Evolutionary conservation across 495 filamentous ascomycete genomes (phyloP), one percentile per base, ranked within the genome.

Genomic region (Penicillium fimorum): DNA sequence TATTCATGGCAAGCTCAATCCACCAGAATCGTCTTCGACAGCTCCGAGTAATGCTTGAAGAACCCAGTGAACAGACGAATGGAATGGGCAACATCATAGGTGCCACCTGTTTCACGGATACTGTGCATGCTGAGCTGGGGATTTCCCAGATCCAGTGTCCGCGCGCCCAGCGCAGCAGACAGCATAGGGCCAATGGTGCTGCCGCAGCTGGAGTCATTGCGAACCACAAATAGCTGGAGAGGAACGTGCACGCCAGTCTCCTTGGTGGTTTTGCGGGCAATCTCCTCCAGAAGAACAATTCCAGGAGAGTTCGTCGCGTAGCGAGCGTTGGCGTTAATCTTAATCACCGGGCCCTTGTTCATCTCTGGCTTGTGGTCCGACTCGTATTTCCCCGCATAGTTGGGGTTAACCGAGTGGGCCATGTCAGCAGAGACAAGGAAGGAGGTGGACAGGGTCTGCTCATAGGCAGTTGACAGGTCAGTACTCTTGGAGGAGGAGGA

Each of bases 121-220:
- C 88, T 92, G 70, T 99, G 94, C 94, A 99, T 99, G 67, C 85
- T 88, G 55, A 97, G 73, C 73, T 97, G 95, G n/a, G 94, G 84
- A 69, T 97, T 97, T 3, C 94, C 94, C 59, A 99, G 70, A 68
- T 99, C 94, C 50, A 99, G 72, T 1, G 95, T 97, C 47, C 94
- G 79, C 33, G 88, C 83, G 25, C 94, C 94, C 58, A 97, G 71
- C 40, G 85, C 85, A 4, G 93, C 92, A 43, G 86, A 86, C 38
- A 97, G 76, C 90, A 96, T 96, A 12, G 94, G 94, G 0, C 94
- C 94, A 65, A 99, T 99, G 30, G 94, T 99, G 73, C 89, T 90
- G 47, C 94, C 94, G 66, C 94, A 99, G 50, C 87, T 83, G 0
- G 86, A 91, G 66, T 99, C 94, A 67, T 99, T 99, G 66, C 91